Base-by-base conservation (phyloP, 2,329 filamentous ascomycete genomes). In the Phialocephala subalpina region DNA sequence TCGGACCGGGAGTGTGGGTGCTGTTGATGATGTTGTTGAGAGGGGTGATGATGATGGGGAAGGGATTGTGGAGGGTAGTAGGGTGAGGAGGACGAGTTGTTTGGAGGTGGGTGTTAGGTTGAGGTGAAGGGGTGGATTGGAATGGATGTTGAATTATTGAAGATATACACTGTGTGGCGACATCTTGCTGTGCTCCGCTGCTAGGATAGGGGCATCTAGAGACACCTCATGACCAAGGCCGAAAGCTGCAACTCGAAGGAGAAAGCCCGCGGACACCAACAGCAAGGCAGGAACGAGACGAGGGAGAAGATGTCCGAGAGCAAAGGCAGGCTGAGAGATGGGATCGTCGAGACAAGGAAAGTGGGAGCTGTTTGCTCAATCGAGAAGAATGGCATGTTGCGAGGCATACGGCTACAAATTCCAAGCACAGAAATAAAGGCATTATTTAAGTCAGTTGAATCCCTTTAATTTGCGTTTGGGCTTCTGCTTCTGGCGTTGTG, bases 1-100 rank as follows among this genome's bases (percentile, higher is more conserved):
- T 8, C 66, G 71, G 66, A 78, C 76, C 49, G 73, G 70, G 40
- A 74, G 73, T 70, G 72, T 76, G 14, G 76, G 75, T 25, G 72
- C 76, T 42, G 68, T 78, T 38, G 76, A 78, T 72, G 76, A 77
- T 73, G 67, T 78, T 25, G 69, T 76, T 40, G 53, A 63, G 38
- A 62, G 60, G 22, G 64, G 62, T 4, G 58, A 69, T 45, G 64
- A 58, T 14, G 68, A 55, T n/a, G 67, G 49, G 29, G 25, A 52
- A 61, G 63, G 38, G 7, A n/a, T 36, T 36, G 68, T 47, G 18
- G 68, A 62, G 6, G 68, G 67, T 22, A 73, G 73, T 64, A 69
- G 73, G 33, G 62, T 77, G 1, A 69, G 75, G 63, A 74, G 73
- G 49, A 66, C 69, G 6, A 76, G 73, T 66, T 71, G 66, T 52